Evolutionary conservation across 83 land plant genomes (phyloP).

Genomic region (Diphasiastrum complanatum): DNA sequence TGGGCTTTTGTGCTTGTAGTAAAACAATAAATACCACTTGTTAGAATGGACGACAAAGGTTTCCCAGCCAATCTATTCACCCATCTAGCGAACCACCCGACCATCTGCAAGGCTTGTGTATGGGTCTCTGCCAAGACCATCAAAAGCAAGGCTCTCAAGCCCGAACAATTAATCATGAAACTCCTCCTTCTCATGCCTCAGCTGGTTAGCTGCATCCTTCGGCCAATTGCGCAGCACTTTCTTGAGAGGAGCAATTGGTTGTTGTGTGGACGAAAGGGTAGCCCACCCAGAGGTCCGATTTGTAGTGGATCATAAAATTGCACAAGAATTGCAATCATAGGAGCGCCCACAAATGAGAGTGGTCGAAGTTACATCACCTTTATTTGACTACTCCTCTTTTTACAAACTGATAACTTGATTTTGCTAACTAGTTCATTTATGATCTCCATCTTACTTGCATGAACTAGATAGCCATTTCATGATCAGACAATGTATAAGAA

Average conservation of each 20-base stretch:
- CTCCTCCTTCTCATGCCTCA: constrained; percentile 34
- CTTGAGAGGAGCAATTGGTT: constrained; percentile 48
- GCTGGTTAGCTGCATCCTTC: constrained; percentile 38
- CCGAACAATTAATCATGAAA: constrained; percentile 47
- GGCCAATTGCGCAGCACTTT: constrained; percentile 59
- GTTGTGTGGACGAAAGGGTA: constrained; percentile 42
- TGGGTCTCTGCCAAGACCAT: constrained; percentile 51
- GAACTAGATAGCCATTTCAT: too few species aligned
- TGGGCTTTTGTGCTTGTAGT: too few species aligned
- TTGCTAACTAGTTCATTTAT: too few species aligned
- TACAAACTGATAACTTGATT: too few species aligned
- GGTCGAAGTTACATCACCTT: background rate
- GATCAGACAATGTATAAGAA: too few species aligned
- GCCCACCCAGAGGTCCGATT: constrained; percentile 46
- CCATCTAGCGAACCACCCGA: constrained; percentile 61
- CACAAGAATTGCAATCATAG: background rate
- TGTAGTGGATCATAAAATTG: constrained; percentile 32
- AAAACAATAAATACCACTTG: constrained; percentile 42
- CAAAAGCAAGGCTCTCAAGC: constrained; percentile 59
- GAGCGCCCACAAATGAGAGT: background rate
- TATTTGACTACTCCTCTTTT: too few species aligned
- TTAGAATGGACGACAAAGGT: constrained; percentile 48
- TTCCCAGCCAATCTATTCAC: constrained; percentile 49
- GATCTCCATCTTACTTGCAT: too few species aligned
- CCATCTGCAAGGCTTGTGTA: constrained; percentile 66